Evolutionary conservation across 768 basidiomycete species (phyloP).

Genomic region (Suillus lakei): DNA sequence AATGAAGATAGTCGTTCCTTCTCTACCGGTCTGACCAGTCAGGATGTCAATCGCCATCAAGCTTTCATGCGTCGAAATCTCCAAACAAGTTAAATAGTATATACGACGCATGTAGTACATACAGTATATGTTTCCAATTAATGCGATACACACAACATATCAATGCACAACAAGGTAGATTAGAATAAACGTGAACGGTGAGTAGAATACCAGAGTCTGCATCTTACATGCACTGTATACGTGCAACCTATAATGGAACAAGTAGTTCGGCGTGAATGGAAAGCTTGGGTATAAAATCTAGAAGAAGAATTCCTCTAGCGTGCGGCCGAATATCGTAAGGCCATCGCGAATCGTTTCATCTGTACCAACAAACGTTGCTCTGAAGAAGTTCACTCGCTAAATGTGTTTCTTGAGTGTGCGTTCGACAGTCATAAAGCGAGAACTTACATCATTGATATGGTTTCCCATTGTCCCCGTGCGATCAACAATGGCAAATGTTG

Average conservation of each 20-base stretch:
- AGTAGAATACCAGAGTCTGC: background rate
- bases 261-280: background rate
- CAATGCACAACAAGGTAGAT: background rate
- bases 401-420: background rate
- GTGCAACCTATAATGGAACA: background rate
- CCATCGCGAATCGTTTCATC: conserved; percentile 51
- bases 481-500: conserved; percentile 46
- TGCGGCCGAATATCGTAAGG: conserved; percentile 43
- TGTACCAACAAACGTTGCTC: conserved; percentile 55
- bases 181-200: background rate
- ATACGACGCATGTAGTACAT: background rate
- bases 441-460: conserved; percentile 49
- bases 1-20: no score
- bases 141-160: background rate
- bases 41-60: background rate
- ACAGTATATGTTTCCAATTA: background rate
- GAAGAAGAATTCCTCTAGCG: conserved; percentile 43
- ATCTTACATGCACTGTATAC: background rate
- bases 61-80: background rate
- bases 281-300: conserved; percentile 9
- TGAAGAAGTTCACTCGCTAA: conserved; percentile 48
- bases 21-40: background rate
- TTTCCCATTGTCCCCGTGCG: conserved; percentile 25
- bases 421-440: conserved; percentile 9
- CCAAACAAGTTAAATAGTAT: background rate